A percentile compares a stretch with the other conserved stretches of the same genome.
Conservation (phyloP, 2,329 filamentous ascomycete species). For the Hypoxylon sp. region DNA sequence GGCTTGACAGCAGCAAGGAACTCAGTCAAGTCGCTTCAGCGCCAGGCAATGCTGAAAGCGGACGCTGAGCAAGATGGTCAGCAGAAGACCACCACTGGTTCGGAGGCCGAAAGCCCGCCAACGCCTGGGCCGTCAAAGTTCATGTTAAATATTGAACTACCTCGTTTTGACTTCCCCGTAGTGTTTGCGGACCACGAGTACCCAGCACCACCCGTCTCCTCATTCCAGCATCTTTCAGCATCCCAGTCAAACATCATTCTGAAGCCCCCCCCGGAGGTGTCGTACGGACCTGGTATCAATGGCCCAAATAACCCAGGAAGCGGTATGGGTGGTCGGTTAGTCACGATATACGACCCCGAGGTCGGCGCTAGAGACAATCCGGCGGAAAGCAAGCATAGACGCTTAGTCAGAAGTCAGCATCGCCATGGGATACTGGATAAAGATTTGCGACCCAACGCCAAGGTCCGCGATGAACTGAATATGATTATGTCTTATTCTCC, state of each 20-base stretch:
- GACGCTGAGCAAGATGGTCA: slow-evolving; percentile 54
- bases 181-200: slow-evolving; percentile 97
- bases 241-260: slow-evolving; percentile 77
- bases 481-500: slow-evolving; percentile 92
- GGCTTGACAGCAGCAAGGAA: slow-evolving; percentile 74
- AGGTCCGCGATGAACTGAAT: slow-evolving; percentile 94
- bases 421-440: slow-evolving; percentile 95
- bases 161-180: slow-evolving; percentile 93
- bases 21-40: slow-evolving; percentile 70
- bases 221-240: slow-evolving; percentile 73
- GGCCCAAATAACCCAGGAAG: slow-evolving; percentile 67
- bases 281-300: slow-evolving; percentile 90
- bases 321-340: slow-evolving; percentile 70
- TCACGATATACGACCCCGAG: slow-evolving; percentile 94
- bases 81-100: slow-evolving; percentile 49
- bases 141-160: slow-evolving; percentile 89
- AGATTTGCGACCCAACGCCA: slow-evolving; percentile 95
- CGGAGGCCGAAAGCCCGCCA: slow-evolving; percentile 61
- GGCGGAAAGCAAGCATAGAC: slow-evolving; percentile 92
- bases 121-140: slow-evolving; percentile 70
- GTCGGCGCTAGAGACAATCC: slow-evolving; percentile 91
- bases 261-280: slow-evolving; percentile 88
- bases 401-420: slow-evolving; percentile 88
- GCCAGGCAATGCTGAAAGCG: slow-evolving; percentile 56
- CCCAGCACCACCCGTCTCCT: slow-evolving; percentile 83